Base-by-base conservation (phyloP, 345 rosid species). In the Boechera stricta region DNA sequence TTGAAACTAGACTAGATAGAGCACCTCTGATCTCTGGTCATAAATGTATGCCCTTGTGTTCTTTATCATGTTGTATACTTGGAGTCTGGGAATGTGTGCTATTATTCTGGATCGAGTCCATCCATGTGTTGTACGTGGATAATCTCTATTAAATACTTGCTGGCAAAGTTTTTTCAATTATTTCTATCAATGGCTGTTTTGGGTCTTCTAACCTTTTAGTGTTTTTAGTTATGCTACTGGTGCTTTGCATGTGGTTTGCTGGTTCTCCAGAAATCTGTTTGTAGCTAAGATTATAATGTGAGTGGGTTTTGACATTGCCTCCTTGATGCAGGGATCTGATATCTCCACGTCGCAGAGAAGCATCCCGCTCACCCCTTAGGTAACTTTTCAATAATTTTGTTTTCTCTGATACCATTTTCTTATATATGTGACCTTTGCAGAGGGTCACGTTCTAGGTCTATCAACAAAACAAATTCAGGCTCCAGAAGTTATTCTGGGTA, bases 401-500 rank as follows among this genome's bases (percentile, higher is more conserved):
- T 51, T 63, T 64, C 66, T 74, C 18, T 62, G 24, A 10, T 48
- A 24, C 8, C 61, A 24, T 48, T 67, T 45, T 33, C 24, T 3
- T n/a, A 24, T 36, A 55, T 63, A 38, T 24, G 24, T 7, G 32
- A 31, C 33, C 57, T 81, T 13, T 85, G 86, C 83, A 90, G 92
- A 55, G 78, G 77, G 53, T 79, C 85, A 5, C 86, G 81, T 68
- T 86, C 91, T 54, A 78, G 82, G 75, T 84, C 89, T 32, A 71
- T 67, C 73, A 85, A 91, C 83, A 82, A 75, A 77, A 78, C 90
- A 32, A 80, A 61, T 73, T 91, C 93, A 75, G 84, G 86, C 61
- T 90, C 92, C 2, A 80, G 88, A 83, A 90, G 94, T 77, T 67
- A 78, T 66, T 87, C 93, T 29, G 81, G 83, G 97, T 92, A 86